A percentile compares a stretch with the other conserved stretches of the same genome.
These are phyloP conservation scores for Ophiostoma sp. DNA, from an alignment of 2,329 filamentous ascomycete species.

Conservation along the genomic window DNA sequence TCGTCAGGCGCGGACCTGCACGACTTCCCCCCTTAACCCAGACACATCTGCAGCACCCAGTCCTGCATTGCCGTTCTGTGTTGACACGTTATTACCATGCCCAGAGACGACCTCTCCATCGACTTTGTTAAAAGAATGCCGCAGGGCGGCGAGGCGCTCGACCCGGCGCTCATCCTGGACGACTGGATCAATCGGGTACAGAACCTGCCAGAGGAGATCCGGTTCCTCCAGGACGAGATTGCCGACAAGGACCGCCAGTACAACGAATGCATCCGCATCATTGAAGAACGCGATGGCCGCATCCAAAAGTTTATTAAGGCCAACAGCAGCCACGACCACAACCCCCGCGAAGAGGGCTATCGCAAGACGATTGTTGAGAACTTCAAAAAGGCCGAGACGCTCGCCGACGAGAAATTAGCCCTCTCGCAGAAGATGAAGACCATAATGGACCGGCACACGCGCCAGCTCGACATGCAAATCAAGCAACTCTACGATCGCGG, in stretches of 20 bases:
- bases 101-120: constrained; percentile 71
- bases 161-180: constrained; percentile 70
- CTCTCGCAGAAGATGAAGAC: constrained; percentile 64
- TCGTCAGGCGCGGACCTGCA: constrained; percentile 3
- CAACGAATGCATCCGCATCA: constrained; percentile 65
- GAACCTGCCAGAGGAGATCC: constrained; percentile 79
- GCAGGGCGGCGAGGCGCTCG: constrained; percentile 58
- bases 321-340: constrained; percentile 70
- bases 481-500: constrained; percentile 61
- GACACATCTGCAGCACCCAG: neutral
- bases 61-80: neutral
- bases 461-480: constrained; percentile 62
- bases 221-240: constrained; percentile 81
- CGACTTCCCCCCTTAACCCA: neutral
- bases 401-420: constrained; percentile 73
- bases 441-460: constrained; percentile 63
- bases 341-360: constrained; percentile 73
- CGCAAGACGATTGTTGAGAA: constrained; percentile 66
- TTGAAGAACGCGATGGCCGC: constrained; percentile 69
- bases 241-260: constrained; percentile 75
- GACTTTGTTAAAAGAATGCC: constrained; percentile 69
- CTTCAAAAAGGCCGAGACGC: constrained; percentile 66
- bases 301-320: constrained; percentile 80
- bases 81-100: constrained; percentile 49
- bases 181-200: constrained; percentile 74